phyloP scores from a whole-genome alignment of 2,329 filamentous ascomycete genomes.

The Aureobasidium sp. region DNA sequence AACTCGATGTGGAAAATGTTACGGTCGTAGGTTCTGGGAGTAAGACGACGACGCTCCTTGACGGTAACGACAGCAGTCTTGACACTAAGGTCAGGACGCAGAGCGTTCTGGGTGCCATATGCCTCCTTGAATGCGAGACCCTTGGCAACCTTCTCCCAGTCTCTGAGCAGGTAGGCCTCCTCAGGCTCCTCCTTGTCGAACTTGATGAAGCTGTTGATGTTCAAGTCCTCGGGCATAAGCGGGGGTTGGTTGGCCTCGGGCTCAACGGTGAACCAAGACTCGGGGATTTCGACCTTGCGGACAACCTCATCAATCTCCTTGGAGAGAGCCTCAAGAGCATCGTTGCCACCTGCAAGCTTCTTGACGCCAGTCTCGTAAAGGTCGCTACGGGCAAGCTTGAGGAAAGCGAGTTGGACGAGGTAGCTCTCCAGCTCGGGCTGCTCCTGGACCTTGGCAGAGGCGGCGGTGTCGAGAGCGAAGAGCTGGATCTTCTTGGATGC shows the following conservation, averaged over 20 bases:
- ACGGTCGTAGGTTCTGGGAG: slow-evolving; percentile 79
- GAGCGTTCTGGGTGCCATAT: slow-evolving; percentile 60
- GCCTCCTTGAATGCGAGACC: slow-evolving; percentile 90
- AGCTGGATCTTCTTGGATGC: slow-evolving; percentile 62
- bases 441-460: slow-evolving; percentile 58
- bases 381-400: slow-evolving; percentile 64
- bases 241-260: slow-evolving; percentile 46
- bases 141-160: slow-evolving; percentile 81
- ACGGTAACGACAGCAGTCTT: slow-evolving; percentile 84
- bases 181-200: slow-evolving; percentile 72
- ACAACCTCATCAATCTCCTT: slow-evolving; percentile 59
- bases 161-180: slow-evolving; percentile 54
- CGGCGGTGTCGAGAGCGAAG: slow-evolving; percentile 64
- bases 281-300: slow-evolving; percentile 64
- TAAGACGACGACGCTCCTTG: slow-evolving; percentile 91
- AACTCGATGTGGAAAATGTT: slow-evolving; percentile 99
- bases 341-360: slow-evolving; percentile 56
- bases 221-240: slow-evolving; percentile 54
- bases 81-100: slow-evolving; percentile 77
- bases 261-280: slow-evolving; percentile 67
- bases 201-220: slow-evolving; percentile 69
- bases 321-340: slow-evolving; percentile 53
- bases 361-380: slow-evolving; percentile 52
- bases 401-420: slow-evolving; percentile 71
- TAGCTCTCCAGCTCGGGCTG: slow-evolving; percentile 53